phyloP scores from a whole-genome alignment of 2,329 filamentous ascomycete species.

The Calonectria henricotiae region DNA sequence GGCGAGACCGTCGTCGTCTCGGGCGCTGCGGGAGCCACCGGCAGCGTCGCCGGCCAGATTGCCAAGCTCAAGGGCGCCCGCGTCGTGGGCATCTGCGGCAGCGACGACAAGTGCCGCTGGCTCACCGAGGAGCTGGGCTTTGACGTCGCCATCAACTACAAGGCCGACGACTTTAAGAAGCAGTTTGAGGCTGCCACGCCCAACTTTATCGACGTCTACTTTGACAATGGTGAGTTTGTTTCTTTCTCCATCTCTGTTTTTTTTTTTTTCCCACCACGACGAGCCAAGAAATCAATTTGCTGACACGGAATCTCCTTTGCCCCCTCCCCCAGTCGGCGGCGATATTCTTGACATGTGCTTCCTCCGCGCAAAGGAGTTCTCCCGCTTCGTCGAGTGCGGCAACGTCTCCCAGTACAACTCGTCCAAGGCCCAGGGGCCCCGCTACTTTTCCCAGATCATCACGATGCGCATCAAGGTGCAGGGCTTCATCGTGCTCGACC shows the following conservation, averaged over 20 bases:
- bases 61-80: conserved; percentile 79
- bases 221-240: conserved; percentile 71
- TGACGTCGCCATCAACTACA: conserved; percentile 80
- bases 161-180: conserved; percentile 73
- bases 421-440: conserved; percentile 69
- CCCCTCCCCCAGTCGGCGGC: conserved; percentile 70
- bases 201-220: conserved; percentile 79
- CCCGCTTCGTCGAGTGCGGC: conserved; percentile 83
- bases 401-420: conserved; percentile 80
- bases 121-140: conserved; percentile 77
- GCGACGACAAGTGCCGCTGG: conserved; percentile 78
- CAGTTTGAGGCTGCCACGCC: conserved; percentile 74
- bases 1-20: conserved; percentile 85
- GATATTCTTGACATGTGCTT: conserved; percentile 80
- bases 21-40: conserved; percentile 85
- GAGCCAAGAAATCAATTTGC: conserved; percentile 1
- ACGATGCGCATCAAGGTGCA: conserved; percentile 75
- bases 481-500: conserved; percentile 85
- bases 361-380: conserved; percentile 72
- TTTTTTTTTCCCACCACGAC: background rate
- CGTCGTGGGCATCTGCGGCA: conserved; percentile 78
- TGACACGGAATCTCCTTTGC: conserved; percentile 11
- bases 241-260: background rate
- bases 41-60: conserved; percentile 84
- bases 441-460: conserved; percentile 70